Evolutionary conservation across 1,139 yeast species (phyloP).

Genomic region (Pichia sp.): DNA sequence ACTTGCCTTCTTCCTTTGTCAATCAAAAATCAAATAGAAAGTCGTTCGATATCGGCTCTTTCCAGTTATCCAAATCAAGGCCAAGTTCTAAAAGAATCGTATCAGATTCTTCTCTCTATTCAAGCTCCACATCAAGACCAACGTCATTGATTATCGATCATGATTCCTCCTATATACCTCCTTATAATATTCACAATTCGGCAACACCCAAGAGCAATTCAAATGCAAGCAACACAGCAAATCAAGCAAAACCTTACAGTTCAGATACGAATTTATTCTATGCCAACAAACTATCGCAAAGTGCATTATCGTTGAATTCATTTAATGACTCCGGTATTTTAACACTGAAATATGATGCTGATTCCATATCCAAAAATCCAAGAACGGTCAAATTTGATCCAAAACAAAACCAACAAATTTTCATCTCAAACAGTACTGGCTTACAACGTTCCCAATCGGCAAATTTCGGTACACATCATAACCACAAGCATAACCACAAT

Average conservation of each 20-base stretch:
- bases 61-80: slow-evolving; percentile 3
- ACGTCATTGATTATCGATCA: slow-evolving; percentile 9
- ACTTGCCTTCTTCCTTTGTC: too few relatives aligned
- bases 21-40: slow-evolving; percentile 5
- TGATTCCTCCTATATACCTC: slow-evolving; percentile 3
- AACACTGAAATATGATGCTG: background rate
- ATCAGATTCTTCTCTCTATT: slow-evolving; percentile 13
- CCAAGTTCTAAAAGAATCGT: slow-evolving; percentile 1
- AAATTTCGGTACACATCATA: background rate
- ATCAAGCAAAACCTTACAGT: background rate
- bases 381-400: background rate
- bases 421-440: background rate
- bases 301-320: slow-evolving; percentile 4
- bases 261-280: background rate
- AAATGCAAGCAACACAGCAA: background rate
- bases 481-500: background rate
- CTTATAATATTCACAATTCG: background rate
- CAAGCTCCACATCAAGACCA: slow-evolving; percentile 12
- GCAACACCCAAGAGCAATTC: too few relatives aligned
- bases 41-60: slow-evolving; percentile 9
- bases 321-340: background rate
- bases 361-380: background rate
- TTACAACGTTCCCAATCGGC: background rate
- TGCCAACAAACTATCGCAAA: background rate
- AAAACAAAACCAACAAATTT: background rate